Percentiles rank a stretch among this genome's conserved stretches.
Evolutionary conservation across 345 rosid genomes (phyloP).

Genomic region (Hibiscus tridactylites): DNA sequence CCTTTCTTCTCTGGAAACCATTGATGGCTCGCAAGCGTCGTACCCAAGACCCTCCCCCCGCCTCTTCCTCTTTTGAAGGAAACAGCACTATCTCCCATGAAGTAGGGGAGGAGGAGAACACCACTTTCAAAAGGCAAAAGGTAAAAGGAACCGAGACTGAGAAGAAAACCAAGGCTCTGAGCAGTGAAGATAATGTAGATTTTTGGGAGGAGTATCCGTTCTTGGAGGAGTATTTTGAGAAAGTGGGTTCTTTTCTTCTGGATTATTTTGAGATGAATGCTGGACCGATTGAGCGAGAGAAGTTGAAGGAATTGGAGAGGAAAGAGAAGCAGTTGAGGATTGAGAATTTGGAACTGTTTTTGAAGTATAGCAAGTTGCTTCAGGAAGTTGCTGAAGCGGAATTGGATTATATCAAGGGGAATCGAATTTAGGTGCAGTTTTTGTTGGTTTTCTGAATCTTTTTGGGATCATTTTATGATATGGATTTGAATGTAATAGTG

Average conservation of each 20-base stretch:
- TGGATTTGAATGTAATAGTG: too few relatives aligned
- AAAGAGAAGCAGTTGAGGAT: constrained; percentile 12
- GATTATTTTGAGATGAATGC: background rate
- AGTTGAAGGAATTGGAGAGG: constrained; percentile 16
- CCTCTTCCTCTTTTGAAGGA: constrained; percentile 6
- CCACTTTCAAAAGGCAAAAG: background rate
- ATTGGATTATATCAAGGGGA: background rate
- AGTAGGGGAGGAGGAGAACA: background rate
- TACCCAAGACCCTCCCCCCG: constrained; percentile 23
- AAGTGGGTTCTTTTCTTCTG: too few relatives aligned
- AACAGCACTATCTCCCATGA: too few relatives aligned
- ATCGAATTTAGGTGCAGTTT: too few relatives aligned
- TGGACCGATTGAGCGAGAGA: constrained; percentile 5
- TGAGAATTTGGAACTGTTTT: constrained; percentile 15
- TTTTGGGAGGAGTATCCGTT: too few relatives aligned
- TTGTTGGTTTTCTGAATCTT: too few relatives aligned
- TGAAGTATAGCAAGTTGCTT: constrained; percentile 21
- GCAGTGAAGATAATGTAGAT: too few relatives aligned
- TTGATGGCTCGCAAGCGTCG: constrained; percentile 25
- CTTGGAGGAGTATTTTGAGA: too few relatives aligned
- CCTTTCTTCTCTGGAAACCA: background rate
- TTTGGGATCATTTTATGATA: too few relatives aligned
- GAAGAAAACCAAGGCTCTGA: too few relatives aligned
- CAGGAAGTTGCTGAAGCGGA: constrained; percentile 11
- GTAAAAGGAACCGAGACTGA: background rate